These are phyloP conservation scores for Alternaria sp. DNA, from an alignment of 2,329 filamentous ascomycete species.

Conservation along the genomic window DNA sequence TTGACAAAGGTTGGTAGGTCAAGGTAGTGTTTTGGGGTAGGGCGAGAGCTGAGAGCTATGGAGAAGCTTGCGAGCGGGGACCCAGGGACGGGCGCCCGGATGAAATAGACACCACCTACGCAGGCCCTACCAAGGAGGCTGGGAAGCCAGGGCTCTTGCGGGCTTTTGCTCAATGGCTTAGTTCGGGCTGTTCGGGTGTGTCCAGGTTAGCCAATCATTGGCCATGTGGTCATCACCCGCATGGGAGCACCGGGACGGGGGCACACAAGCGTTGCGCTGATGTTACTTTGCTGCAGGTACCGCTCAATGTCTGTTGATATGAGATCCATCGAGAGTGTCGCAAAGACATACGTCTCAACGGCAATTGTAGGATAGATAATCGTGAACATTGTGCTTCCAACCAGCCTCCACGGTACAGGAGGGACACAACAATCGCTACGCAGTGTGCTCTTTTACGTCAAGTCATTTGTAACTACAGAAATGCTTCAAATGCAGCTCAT, in stretches of 20 bases:
- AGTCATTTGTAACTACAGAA: background rate
- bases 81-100: constrained; percentile 31
- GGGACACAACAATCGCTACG: background rate
- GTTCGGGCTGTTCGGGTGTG: constrained; percentile 18
- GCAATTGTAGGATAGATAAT: background rate
- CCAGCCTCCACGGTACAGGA: background rate
- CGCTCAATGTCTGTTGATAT: background rate
- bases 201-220: constrained; percentile 35
- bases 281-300: constrained; percentile 35
- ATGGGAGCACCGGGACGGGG: constrained; percentile 8
- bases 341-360: background rate
- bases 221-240: constrained; percentile 24
- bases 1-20: constrained; percentile 7
- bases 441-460: background rate
- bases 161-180: constrained; percentile 32
- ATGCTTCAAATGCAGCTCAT: background rate
- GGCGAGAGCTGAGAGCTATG: constrained; percentile 11
- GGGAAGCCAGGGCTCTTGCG: constrained; percentile 31
- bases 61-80: constrained; percentile 11
- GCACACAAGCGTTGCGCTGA: constrained; percentile 6
- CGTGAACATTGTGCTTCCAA: background rate
- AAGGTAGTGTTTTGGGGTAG: constrained; percentile 25
- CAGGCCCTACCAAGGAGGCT: constrained; percentile 31
- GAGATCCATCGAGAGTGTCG: background rate
- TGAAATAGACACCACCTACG: constrained; percentile 32